Conservation (phyloP, 305 asterid species). For the Rubia peregrina region DNA sequence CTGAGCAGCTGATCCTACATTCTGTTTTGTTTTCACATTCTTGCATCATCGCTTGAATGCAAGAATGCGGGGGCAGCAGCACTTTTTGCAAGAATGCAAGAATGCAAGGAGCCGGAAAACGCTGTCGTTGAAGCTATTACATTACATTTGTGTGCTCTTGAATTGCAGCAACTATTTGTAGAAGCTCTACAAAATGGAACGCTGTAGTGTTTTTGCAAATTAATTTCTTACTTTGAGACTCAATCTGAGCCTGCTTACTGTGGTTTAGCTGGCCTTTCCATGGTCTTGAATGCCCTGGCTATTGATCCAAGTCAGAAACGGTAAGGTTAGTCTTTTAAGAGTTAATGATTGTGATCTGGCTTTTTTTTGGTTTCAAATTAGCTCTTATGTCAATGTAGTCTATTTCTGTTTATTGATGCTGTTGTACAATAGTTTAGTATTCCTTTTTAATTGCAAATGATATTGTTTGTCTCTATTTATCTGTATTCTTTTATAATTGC, state of each 20-base stretch:
- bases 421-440: conserved; percentile 1
- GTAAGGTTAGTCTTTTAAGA: conserved; percentile 53
- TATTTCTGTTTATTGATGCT: neutral
- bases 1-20: neutral
- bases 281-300: conserved; percentile 95
- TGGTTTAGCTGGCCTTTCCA: conserved; percentile 93
- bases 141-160: conserved; percentile 14
- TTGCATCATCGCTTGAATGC: no score
- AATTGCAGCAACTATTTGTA: conserved; percentile 66
- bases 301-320: conserved; percentile 94
- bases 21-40: neutral
- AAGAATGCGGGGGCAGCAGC: no score
- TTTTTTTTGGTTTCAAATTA: neutral
- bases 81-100: no score
- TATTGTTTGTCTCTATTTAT: neutral
- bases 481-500: no score
- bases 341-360: neutral
- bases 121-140: conserved; percentile 12
- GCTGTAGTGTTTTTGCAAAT: conserved; percentile 85
- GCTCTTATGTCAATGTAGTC: neutral
- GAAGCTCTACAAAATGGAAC: conserved; percentile 85
- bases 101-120: no score
- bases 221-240: conserved; percentile 92
- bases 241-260: conserved; percentile 98
- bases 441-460: neutral